Percentiles rank a stretch among this genome's conserved stretches.
Evolutionary conservation across 78 protist genomes (phyloP).

Genomic region (slime mould (Dictyostelium discoideum)): dicty_2.7 NC_007090.3:1613001-1613500

Average conservation of each 20-base stretch:
- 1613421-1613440: background rate
- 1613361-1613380: too few species aligned
- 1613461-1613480: too few species aligned
- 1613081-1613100: background rate
- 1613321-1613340: background rate
- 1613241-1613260: background rate
- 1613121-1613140: background rate
- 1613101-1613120: background rate
- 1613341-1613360: too few species aligned
- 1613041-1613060: background rate
- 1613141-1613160: too few species aligned
- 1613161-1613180: background rate
- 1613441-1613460: too few species aligned
- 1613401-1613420: background rate
- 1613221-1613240: background rate
- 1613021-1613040: background rate
- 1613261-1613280: background rate
- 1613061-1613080: conserved; percentile 17
- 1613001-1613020: background rate
- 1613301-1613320: background rate
- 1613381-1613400: too few species aligned
- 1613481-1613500: too few species aligned
- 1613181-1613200: background rate
- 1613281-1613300: background rate
- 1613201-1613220: background rate